Percentiles rank a stretch among this genome's conserved stretches.
Conservation (phyloP, 768 basidiomycete genomes). For the Clitopilus hobsonii region DNA sequence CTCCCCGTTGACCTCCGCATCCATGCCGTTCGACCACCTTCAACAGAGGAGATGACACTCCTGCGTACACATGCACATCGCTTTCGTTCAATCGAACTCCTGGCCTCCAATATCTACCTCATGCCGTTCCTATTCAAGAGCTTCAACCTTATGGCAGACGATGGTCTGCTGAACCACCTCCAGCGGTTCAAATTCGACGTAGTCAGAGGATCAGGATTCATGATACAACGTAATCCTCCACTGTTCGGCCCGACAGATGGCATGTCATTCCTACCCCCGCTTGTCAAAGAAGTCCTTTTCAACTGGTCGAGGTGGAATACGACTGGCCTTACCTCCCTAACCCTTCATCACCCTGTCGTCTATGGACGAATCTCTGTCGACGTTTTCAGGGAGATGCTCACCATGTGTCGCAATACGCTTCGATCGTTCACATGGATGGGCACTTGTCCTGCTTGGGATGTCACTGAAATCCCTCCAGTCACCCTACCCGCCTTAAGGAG, state of each 20-base stretch:
- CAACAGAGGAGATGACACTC: not conserved
- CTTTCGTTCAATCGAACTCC: not conserved
- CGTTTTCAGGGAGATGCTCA: not conserved
- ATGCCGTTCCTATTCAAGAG: not conserved
- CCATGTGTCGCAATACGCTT: not conserved
- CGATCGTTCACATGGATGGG: not conserved
- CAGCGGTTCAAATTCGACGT: not conserved
- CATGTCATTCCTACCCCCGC: not conserved
- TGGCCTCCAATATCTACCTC: not conserved
- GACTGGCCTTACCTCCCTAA: conserved; percentile 1
- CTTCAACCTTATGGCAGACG: not conserved
- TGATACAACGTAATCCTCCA: not conserved
- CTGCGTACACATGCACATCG: not conserved
- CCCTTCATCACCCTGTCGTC: not conserved
- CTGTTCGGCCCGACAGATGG: not conserved
- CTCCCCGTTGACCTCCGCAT: conserved; percentile 1
- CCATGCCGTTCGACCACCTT: not conserved
- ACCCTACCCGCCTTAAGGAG: conserved; percentile 1
- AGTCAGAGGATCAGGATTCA: not conserved
- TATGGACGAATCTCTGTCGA: not conserved
- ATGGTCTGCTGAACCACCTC: not conserved
- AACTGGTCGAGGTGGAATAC: conserved; percentile 4
- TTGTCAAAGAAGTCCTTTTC: not conserved
- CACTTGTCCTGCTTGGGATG: not conserved
- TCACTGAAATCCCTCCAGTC: not conserved